Base-by-base conservation (phyloP, 163 green algal species). In the Trebouxia gelatinosa region DNA sequence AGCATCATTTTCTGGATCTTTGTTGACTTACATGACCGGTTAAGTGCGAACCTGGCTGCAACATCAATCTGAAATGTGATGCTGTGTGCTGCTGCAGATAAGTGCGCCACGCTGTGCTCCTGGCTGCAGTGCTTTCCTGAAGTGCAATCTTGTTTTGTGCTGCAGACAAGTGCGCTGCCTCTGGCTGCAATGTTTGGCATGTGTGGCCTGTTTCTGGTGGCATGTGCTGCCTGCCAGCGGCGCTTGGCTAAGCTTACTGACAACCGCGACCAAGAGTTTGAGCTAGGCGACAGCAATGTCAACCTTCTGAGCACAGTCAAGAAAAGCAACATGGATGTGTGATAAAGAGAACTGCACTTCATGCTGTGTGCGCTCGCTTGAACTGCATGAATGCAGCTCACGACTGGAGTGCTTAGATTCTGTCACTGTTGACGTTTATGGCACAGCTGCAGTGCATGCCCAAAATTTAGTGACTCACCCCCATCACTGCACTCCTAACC, bases 161-260 rank as follows among this genome's bases (percentile, higher is more conserved):
- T 81, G 81, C 88, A 93, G 89, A 89, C 93, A 38, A 87, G 83
- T 79, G 77, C 90, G 37, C 96, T 98, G 80, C 90, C 94, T 0
- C 84, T 98, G 43, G 87, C 88, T 23, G 84, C 85, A 64, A 98
- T 98, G 89, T 99, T 98, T 84, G 92, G 82, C 57, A 94, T 98
- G 87, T 99, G 94, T 83, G 78, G 89, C 28, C n/a, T 86, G 31
- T 97, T 98, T 85, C 84, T 98, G 35, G 67, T 81, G 17, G 50
- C 91, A 19, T 75, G 54, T 62, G 81, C 72, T n/a, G 32, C 75
- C 23, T 85, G 78, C 46, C 86, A 91, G 80, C 64, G 82, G 11
- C 77, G 71, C 23, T 43, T 76, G 7, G 68, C 68, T 13, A 62
- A 9, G 28, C 61, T 76, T n/a, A 26, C 40, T 31, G 64, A 72